phyloP scores from a whole-genome alignment of 176 grass and related monocot genomes.

The maize (Zea mays) region DNA sequence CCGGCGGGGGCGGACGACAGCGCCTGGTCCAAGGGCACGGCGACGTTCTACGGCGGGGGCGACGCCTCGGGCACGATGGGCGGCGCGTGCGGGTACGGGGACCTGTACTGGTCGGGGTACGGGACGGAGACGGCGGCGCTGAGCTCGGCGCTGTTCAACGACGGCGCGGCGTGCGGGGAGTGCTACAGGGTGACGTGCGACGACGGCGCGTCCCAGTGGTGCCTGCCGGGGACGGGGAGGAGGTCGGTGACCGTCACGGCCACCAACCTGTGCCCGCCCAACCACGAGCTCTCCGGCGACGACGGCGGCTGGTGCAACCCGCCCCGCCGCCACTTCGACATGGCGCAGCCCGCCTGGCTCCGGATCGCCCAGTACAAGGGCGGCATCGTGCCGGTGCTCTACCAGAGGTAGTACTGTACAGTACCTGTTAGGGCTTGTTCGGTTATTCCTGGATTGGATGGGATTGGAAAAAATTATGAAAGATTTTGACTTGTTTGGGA shows the following conservation, averaged over 20 bases:
- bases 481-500: too few relatives aligned
- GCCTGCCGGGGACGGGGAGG: conserved; percentile 36
- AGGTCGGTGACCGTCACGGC: conserved; percentile 52
- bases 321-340: conserved; percentile 69
- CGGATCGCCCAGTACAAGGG: conserved; percentile 50
- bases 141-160: conserved; percentile 64
- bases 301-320: conserved; percentile 81
- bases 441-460: too few relatives aligned
- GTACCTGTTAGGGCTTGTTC: too few relatives aligned
- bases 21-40: conserved; percentile 43
- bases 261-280: conserved; percentile 83
- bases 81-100: conserved; percentile 76
- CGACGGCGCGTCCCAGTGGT: conserved; percentile 18
- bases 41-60: conserved; percentile 76
- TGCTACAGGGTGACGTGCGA: conserved; percentile 60
- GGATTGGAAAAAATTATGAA: too few relatives aligned
- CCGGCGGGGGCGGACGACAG: neutral
- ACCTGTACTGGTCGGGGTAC: conserved; percentile 64
- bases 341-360: conserved; percentile 64
- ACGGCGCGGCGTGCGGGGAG: conserved; percentile 62
- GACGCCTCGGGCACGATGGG: conserved; percentile 89
- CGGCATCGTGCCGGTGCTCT: conserved; percentile 70
- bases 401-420: conserved; percentile 53
- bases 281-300: conserved; percentile 44
- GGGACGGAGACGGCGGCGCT: conserved; percentile 70